Conservation (phyloP, 1,284 basidiomycete species). For the Puccinia novopanici region DNA sequence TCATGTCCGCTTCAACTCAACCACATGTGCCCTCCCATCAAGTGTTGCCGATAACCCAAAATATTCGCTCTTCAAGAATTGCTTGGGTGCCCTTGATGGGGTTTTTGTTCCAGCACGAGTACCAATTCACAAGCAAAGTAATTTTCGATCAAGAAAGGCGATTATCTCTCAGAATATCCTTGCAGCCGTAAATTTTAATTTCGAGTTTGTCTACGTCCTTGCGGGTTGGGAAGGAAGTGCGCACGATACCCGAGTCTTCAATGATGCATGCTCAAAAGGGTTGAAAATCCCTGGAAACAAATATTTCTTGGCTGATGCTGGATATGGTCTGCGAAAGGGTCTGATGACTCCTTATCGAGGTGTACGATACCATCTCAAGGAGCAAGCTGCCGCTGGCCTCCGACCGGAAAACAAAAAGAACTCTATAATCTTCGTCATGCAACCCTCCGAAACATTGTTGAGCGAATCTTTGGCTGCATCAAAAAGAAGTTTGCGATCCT, state of each 20-base stretch:
- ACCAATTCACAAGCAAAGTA: not conserved
- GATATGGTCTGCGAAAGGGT: too few species aligned
- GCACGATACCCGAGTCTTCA: constrained; percentile 3
- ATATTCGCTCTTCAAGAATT: not conserved
- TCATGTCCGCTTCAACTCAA: not conserved
- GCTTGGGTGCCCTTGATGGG: too few species aligned
- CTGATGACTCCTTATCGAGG: too few species aligned
- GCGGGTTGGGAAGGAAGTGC: constrained; percentile 27
- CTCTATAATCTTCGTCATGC: too few species aligned
- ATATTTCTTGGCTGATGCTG: too few species aligned
- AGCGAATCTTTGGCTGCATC: too few species aligned
- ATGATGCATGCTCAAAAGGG: not conserved
- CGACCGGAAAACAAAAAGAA: too few species aligned
- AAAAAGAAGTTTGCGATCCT: constrained; percentile 2
- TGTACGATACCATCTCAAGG: too few species aligned
- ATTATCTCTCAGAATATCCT: not conserved
- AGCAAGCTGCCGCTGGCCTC: too few species aligned
- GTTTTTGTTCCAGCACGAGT: constrained; percentile 14
- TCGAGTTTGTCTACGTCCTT: constrained; percentile 3
- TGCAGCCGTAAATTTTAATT: too few species aligned
- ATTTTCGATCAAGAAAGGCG: not conserved
- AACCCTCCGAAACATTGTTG: too few species aligned
- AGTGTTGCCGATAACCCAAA: not conserved
- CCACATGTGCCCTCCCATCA: not conserved
- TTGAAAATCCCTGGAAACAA: constrained; percentile 1